Percentiles rank a stretch among this genome's conserved stretches.
Conservation (phyloP, 306 rosid species). For the Vigna unguiculata region DNA sequence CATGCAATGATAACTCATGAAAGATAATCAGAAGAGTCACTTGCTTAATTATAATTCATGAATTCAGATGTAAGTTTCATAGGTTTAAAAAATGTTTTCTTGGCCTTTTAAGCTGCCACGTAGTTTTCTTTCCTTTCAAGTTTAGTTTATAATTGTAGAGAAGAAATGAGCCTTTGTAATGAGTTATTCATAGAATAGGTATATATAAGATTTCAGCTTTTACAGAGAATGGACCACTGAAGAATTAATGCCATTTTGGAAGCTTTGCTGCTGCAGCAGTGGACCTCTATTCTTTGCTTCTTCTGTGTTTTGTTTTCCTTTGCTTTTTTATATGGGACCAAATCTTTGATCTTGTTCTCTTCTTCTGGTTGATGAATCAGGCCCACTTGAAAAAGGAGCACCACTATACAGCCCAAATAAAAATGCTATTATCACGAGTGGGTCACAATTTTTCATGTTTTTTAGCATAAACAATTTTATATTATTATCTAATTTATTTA, state of each 20-base stretch:
- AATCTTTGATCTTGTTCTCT: constrained; percentile 10
- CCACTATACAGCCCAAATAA: constrained; percentile 24
- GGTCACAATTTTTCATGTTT: background rate
- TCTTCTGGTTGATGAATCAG: background rate
- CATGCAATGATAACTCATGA: constrained; percentile 45
- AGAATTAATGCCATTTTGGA: constrained; percentile 40
- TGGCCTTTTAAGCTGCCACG: constrained; percentile 24
- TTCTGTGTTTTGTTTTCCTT: background rate
- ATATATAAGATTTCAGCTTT: constrained; percentile 8
- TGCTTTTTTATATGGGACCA: constrained; percentile 10
- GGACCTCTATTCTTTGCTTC: constrained; percentile 24
- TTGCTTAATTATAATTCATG: constrained; percentile 34
- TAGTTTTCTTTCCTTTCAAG: constrained; percentile 2
- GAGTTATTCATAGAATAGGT: background rate
- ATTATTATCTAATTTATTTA: background rate
- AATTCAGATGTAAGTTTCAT: constrained; percentile 18
- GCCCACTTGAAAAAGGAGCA: constrained; percentile 10
- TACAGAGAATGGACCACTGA: constrained; percentile 37
- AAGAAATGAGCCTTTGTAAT: background rate
- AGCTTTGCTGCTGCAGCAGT: constrained; percentile 36
- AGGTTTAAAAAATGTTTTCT: background rate
- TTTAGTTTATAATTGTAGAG: background rate
- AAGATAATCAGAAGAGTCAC: constrained; percentile 23
- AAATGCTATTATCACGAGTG: background rate
- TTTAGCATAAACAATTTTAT: background rate